Evolutionary conservation across 768 basidiomycete species (phyloP), one percentile per base, ranked within the genome.

Genomic region (Russula earlei): DNA sequence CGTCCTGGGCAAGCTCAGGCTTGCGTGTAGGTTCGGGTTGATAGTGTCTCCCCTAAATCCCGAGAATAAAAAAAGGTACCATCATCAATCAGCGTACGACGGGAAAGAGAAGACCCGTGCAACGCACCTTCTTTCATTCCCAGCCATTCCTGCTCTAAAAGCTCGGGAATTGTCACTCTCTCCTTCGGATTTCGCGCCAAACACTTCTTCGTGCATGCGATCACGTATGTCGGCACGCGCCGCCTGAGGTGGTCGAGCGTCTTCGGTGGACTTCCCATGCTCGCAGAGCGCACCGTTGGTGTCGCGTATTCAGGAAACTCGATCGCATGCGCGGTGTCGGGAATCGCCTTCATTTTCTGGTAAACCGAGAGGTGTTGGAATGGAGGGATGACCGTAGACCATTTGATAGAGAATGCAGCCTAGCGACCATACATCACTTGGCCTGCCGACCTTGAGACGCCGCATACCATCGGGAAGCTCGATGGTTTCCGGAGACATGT

Each of bases 331-430:
- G 74, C 71, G 11, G 79, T 71, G 69, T 94, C 86, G 10, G 91
- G 90, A 63, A 99, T 99, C 8, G 88, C 88, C 62, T 85, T 85
- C 88, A 97, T 93, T 74, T 96, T 97, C 64, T 89, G 85, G 47
- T 81, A 81, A 36, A 93, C 77, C 5, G 82, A 80, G 19, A 95
- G 78, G 60, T 87, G 83, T 37, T 88, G 83, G 75, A 98, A 99
- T 2, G 95, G 95, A 0, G n/a, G 92, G 87, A 19, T 83, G 81
- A 17, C 95, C 92, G 65, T 98, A 98, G 11, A 97, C 80, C 92
- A 99, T 97, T 67, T 99, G 95, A 71, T 99, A 97, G 31, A 98
- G 76, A 66, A 99, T 99, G 69, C 92, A 95, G 2, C 95, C 95
- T 2, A 99, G 75, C 3, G 93, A 96, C 95, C 95, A 99, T 40